Conservation (phyloP, 352 stramenopile species). For the Aphanomyces cochlioides region DNA sequence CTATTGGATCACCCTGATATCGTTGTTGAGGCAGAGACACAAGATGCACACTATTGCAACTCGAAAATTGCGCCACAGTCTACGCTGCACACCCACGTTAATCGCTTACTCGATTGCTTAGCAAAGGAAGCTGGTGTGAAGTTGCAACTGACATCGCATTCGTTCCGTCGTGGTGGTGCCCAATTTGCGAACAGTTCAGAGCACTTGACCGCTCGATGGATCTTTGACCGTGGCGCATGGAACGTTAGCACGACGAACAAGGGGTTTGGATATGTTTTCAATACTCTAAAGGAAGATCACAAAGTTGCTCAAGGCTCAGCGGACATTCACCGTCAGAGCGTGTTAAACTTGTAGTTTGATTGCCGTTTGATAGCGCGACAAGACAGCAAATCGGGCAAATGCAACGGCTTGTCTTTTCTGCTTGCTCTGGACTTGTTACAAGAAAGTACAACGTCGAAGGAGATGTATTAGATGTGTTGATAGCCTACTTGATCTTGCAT, state of each 20-base stretch:
- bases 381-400: neutral
- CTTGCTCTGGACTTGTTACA: neutral
- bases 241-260: conserved; percentile 36
- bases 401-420: neutral
- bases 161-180: conserved; percentile 31
- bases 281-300: conserved; percentile 28
- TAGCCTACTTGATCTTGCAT: neutral
- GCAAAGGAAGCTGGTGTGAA: neutral
- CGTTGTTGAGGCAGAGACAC: neutral
- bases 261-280: conserved; percentile 38
- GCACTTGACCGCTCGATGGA: conserved; percentile 34
- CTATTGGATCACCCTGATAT: neutral
- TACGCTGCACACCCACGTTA: conserved; percentile 33
- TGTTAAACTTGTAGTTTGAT: neutral
- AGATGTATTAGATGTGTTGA: neutral
- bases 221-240: conserved; percentile 35
- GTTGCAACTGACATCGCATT: conserved; percentile 34
- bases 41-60: neutral
- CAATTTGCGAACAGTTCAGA: conserved; percentile 34
- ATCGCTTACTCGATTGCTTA: conserved; percentile 29
- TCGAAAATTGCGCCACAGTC: neutral
- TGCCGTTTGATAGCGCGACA: neutral
- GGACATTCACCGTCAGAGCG: neutral
- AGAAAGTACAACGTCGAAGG: neutral
- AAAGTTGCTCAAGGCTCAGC: neutral